phyloP scores from a whole-genome alignment of 2,329 filamentous ascomycete genomes.

The Lachnellula occidentalis region DNA sequence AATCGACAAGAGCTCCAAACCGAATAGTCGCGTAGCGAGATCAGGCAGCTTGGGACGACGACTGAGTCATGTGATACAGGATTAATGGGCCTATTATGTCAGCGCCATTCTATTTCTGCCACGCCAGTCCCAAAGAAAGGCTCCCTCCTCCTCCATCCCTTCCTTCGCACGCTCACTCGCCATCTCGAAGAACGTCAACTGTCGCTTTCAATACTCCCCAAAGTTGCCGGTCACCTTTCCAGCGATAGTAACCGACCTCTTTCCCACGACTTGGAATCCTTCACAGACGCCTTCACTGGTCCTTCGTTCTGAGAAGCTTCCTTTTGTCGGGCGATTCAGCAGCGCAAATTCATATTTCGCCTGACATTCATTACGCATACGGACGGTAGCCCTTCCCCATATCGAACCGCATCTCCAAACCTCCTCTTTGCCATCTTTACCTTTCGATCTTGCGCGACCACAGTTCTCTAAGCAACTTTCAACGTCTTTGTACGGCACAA shows the following conservation, averaged over 20 bases:
- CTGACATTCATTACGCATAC: not conserved
- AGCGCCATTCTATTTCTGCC: constrained; percentile 7
- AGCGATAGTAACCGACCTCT: constrained; percentile 31
- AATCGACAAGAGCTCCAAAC: constrained; percentile 16
- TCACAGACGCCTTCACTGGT: constrained; percentile 62
- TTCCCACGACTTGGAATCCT: constrained; percentile 31
- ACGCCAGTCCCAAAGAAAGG: not conserved
- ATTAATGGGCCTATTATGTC: not conserved
- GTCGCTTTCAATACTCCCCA: constrained; percentile 28
- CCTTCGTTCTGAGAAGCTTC: constrained; percentile 28
- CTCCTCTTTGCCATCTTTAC: not conserved
- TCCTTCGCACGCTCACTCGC: constrained; percentile 26
- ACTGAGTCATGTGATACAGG: not conserved
- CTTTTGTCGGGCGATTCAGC: constrained; percentile 32
- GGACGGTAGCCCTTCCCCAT: not conserved
- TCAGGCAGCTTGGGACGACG: constrained; percentile 9
- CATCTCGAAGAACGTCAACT: constrained; percentile 28
- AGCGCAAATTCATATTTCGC: constrained; percentile 12
- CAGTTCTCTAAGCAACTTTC: not conserved
- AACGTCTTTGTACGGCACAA: not conserved
- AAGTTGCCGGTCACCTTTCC: constrained; percentile 34
- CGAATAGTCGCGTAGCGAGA: constrained; percentile 14
- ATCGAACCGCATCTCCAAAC: not conserved
- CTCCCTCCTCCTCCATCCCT: constrained; percentile 16
- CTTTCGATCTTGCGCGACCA: not conserved